Conservation (phyloP, 805 yeast species). For the Yarrowia sp. region DNA sequence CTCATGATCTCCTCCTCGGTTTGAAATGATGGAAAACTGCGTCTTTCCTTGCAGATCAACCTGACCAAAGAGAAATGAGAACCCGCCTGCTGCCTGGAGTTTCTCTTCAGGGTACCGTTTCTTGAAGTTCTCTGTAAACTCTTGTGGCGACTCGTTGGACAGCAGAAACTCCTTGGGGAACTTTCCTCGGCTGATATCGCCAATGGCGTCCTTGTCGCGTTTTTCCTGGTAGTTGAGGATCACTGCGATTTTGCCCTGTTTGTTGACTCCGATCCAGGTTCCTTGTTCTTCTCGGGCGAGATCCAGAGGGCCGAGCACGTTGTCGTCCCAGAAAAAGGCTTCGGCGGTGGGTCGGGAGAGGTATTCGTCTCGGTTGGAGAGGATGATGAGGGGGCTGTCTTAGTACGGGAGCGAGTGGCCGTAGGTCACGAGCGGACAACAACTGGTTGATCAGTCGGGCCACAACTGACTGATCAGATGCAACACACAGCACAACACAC, state of each 20-base stretch:
- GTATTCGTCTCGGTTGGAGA: slow-evolving; percentile 87
- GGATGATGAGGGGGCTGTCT: slow-evolving; percentile 55
- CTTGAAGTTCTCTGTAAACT: slow-evolving; percentile 47
- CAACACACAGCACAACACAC: too few relatives aligned
- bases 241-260: slow-evolving; percentile 60
- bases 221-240: slow-evolving; percentile 71
- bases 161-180: slow-evolving; percentile 49
- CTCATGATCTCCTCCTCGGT: slow-evolving; percentile 32
- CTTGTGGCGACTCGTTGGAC: slow-evolving; percentile 41
- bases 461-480: too few relatives aligned
- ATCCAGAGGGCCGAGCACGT: slow-evolving; percentile 68
- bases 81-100: slow-evolving; percentile 55
- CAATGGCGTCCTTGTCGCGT: slow-evolving; percentile 38
- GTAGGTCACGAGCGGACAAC: neutral
- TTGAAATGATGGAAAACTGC: slow-evolving; percentile 54
- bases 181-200: slow-evolving; percentile 52
- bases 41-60: slow-evolving; percentile 35
- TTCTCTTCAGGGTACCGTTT: slow-evolving; percentile 34
- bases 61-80: slow-evolving; percentile 58
- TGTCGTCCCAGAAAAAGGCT: slow-evolving; percentile 46
- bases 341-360: slow-evolving; percentile 66
- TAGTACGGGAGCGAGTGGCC: neutral
- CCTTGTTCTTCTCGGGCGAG: slow-evolving; percentile 73
- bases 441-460: too few relatives aligned
- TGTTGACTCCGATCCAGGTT: slow-evolving; percentile 83